Percentiles rank a stretch among this genome's conserved stretches.
These are phyloP conservation scores for Teunomyces cretensis DNA, from an alignment of 805 yeast genomes.

Conservation along the genomic window DNA sequence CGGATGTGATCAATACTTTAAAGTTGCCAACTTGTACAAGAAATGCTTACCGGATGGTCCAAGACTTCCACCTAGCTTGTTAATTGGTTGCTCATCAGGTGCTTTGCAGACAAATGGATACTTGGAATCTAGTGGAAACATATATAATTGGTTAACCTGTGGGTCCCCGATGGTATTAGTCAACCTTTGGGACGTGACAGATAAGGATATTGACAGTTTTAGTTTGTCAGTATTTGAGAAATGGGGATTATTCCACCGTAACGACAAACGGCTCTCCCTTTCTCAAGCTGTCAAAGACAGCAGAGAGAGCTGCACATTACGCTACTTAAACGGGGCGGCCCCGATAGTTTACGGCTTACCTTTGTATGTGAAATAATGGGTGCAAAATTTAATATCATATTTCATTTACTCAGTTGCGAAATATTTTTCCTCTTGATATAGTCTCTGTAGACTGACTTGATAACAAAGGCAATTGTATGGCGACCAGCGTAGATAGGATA, in stretches of 20 bases:
- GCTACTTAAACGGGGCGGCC: conserved; percentile 85
- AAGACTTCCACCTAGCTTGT: conserved; percentile 56
- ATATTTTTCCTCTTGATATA: conserved; percentile 6
- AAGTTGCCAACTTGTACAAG: conserved; percentile 48
- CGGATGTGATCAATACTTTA: conserved; percentile 85
- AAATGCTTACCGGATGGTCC: conserved; percentile 29
- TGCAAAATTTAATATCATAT: not conserved
- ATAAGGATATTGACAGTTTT: conserved; percentile 87
- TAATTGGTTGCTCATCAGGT: conserved; percentile 93
- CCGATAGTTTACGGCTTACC: conserved; percentile 92
- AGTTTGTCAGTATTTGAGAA: conserved; percentile 57
- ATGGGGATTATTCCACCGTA: conserved; percentile 57
- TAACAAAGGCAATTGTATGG: conserved; percentile 24
- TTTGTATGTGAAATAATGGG: conserved; percentile 18
- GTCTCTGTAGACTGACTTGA: conserved; percentile 19
- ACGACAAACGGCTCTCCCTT: conserved; percentile 26
- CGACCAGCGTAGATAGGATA: conserved; percentile 36
- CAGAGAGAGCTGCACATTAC: conserved; percentile 66
- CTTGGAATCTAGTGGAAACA: conserved; percentile 74
- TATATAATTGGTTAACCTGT: conserved; percentile 70
- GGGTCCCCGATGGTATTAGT: conserved; percentile 84
- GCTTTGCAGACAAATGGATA: conserved; percentile 54
- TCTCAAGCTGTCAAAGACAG: conserved; percentile 60
- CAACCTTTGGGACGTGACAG: conserved; percentile 96
- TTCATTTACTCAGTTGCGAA: no score